Conservation (phyloP, 345 rosid genomes). For the Moringa oleifera region DNA sequence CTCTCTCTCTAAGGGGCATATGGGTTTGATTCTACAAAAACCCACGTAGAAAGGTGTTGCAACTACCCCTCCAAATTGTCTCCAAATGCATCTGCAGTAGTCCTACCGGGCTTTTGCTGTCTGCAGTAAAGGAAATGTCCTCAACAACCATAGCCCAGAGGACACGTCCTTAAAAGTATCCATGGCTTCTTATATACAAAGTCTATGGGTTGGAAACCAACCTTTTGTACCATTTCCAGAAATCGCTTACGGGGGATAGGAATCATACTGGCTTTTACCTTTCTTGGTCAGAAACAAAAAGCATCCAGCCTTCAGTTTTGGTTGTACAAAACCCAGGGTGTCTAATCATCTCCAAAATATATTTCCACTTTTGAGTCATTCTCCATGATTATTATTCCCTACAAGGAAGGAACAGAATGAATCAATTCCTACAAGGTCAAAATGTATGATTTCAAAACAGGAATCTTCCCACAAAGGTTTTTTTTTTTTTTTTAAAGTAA, state of each 20-base stretch:
- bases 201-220: too few relatives aligned
- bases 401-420: not conserved
- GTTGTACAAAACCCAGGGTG: not conserved
- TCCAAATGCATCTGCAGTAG: too few relatives aligned
- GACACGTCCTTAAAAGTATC: too few relatives aligned
- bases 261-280: not conserved
- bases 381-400: not conserved
- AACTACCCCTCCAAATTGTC: not conserved
- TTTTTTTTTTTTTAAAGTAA: too few relatives aligned
- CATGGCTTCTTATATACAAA: too few relatives aligned
- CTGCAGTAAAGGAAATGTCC: not conserved
- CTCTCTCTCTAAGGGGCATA: not conserved
- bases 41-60: not conserved
- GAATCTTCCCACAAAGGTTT: not conserved
- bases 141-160: not conserved
- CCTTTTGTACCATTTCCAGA: too few relatives aligned
- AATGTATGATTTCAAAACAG: not conserved
- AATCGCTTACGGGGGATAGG: too few relatives aligned
- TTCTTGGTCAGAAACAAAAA: not conserved
- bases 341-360: not conserved
- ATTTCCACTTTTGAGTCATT: slow-evolving; percentile 3
- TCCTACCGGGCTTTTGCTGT: not conserved
- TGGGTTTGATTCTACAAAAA: not conserved
- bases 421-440: not conserved
- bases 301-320: not conserved